phyloP scores from a whole-genome alignment of 2,329 filamentous ascomycete genomes.

The Coniochaeta prunicola region DNA sequence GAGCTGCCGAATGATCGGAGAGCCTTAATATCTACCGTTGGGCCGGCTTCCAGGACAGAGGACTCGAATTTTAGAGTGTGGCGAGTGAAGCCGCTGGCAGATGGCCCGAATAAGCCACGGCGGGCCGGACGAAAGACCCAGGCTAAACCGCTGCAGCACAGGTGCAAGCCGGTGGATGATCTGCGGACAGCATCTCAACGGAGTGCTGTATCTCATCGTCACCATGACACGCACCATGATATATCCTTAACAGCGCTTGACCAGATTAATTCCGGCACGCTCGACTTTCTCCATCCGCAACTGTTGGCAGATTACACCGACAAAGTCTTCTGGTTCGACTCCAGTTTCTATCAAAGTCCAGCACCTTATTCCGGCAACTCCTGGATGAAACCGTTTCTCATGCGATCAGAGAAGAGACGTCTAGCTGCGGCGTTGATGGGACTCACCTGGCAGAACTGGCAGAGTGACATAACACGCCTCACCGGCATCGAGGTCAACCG shows the following conservation, averaged over 20 bases:
- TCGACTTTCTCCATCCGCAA: constrained; percentile 2
- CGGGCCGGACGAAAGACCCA: neutral
- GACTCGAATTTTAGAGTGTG: neutral
- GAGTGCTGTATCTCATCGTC: neutral
- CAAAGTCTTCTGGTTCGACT: constrained; percentile 1
- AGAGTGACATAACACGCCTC: neutral
- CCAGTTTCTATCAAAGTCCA: neutral
- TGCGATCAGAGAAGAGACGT: neutral
- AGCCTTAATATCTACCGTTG: neutral
- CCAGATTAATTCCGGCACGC: neutral
- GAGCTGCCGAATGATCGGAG: neutral
- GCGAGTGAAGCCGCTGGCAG: neutral
- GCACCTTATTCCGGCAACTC: neutral
- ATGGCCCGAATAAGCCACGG: neutral
- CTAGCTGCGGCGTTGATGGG: constrained; percentile 1
- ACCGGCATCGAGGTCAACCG: neutral
- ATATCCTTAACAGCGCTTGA: neutral
- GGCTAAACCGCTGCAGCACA: neutral
- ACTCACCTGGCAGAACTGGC: neutral
- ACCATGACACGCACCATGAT: neutral
- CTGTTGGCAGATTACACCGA: neutral
- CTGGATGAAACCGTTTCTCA: neutral
- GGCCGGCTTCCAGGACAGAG: neutral
- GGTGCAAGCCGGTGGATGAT: neutral
- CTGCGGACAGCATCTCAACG: neutral